These are phyloP conservation scores for Penicillium atrosanguineum DNA, from an alignment of 495 filamentous ascomycete genomes.

Conservation along the genomic window DNA sequence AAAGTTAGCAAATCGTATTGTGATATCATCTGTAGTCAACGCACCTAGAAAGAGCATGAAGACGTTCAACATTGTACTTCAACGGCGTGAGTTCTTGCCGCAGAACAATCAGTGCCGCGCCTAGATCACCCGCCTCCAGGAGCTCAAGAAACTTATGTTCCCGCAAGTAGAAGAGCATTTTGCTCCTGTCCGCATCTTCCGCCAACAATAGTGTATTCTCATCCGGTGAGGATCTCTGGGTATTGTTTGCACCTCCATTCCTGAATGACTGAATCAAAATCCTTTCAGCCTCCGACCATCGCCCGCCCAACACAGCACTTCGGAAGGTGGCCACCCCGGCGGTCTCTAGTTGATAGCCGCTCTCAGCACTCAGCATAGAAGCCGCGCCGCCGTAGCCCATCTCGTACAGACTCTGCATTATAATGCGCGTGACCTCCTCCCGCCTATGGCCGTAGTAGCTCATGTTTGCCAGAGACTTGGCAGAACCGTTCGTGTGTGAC, in stretches of 20 bases:
- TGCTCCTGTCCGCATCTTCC: constrained; percentile 55
- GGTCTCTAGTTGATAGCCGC: constrained; percentile 85
- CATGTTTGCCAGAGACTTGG: constrained; percentile 33
- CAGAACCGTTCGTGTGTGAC: constrained; percentile 47
- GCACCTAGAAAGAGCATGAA: constrained; percentile 84
- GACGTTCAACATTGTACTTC: constrained; percentile 68
- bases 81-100: constrained; percentile 86
- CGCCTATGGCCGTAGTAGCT: constrained; percentile 80
- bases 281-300: constrained; percentile 82
- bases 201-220: constrained; percentile 46
- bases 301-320: constrained; percentile 73
- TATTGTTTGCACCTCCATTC: constrained; percentile 8
- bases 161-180: constrained; percentile 75
- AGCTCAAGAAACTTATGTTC: constrained; percentile 96
- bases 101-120: constrained; percentile 73
- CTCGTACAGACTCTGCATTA: constrained; percentile 88
- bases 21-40: background rate
- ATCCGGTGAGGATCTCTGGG: constrained; percentile 25
- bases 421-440: constrained; percentile 88
- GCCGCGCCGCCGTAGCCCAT: constrained; percentile 82
- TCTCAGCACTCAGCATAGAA: constrained; percentile 69
- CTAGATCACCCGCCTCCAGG: constrained; percentile 71
- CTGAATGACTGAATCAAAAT: constrained; percentile 63
- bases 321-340: constrained; percentile 81
- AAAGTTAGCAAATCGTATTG: constrained; percentile 6